Evolutionary conservation across 495 filamentous ascomycete species (phyloP), one percentile per base, ranked within the genome.

Genomic region (Pseudevernia furfuracea): DNA sequence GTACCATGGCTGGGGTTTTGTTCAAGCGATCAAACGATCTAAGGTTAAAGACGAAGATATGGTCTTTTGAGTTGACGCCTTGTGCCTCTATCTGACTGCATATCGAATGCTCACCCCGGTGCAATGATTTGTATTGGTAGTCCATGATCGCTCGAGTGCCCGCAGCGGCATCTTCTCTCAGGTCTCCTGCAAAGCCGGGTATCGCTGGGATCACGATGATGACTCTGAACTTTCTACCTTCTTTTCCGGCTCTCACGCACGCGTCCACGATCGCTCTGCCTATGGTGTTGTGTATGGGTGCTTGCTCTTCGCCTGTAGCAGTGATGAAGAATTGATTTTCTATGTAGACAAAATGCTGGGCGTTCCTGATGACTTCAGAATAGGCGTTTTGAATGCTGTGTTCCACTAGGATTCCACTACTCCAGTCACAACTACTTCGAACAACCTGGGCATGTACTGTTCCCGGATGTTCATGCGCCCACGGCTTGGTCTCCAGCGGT

Each of bases 271-370:
- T 96, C 12, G 94, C 84, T 17, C 79, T 78, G 10, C 94, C 94
- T 63, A 97, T 88, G 19, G 83, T 87, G 74, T 98, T 98, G 71
- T 91, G 85, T 56, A 97, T 84, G 2, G 92, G 93, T 1, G 76
- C 74, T 74, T 97, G 92, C 43, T 96, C 72, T 34, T 93, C 88
- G 17, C 93, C 91, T 1, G 93, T 97, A 12, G 93, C 91, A 15
- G 92, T 96, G 70, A 96, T 85, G 81, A 97, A 97, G 79, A 97
- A 96, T 68, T 97, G 93, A 69, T 97, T 97, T 74, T 97, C 92
- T 66, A 97, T 96, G 75, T 97, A 97, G 56, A 97, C 88, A 71
- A 87, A 96, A 72, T 97, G 90, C 75, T 93, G 75, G 0, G 93
- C 93, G 59, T 87, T 88, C 34, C 85, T 76, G 67, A 97, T 98